Percentiles rank a stretch among this genome's conserved stretches.
Evolutionary conservation across 2,329 filamentous ascomycete species (phyloP).

Genomic region (Aureobasidium sp.): DNA sequence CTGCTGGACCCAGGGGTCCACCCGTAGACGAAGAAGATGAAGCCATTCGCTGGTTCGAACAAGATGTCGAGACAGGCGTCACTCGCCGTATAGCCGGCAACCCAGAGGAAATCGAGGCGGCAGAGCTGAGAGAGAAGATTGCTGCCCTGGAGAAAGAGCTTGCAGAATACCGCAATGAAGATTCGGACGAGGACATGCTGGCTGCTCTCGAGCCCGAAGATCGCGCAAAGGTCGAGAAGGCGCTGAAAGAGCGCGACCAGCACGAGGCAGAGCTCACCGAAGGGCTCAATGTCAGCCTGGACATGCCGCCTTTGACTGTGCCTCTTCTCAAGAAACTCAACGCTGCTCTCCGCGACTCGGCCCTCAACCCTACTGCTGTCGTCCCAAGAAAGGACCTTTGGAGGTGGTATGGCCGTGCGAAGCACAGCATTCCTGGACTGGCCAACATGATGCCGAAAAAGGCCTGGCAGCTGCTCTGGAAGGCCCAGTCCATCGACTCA

Average conservation of each 20-base stretch:
- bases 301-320: constrained; percentile 11
- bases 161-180: constrained; percentile 14
- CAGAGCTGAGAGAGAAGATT: constrained; percentile 18
- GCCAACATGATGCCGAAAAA: constrained; percentile 21
- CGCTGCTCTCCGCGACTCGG: constrained; percentile 7
- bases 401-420: constrained; percentile 27
- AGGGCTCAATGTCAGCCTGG: constrained; percentile 16
- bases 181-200: constrained; percentile 17
- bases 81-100: constrained; percentile 15
- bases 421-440: constrained; percentile 20
- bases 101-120: constrained; percentile 18
- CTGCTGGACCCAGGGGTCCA: too few species aligned
- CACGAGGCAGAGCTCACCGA: not conserved
- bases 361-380: constrained; percentile 3
- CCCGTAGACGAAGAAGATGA: constrained; percentile 11
- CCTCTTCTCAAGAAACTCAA: constrained; percentile 18
- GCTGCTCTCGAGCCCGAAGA: constrained; percentile 16
- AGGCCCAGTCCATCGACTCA: constrained; percentile 20
- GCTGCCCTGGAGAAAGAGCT: constrained; percentile 18
- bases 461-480: constrained; percentile 33
- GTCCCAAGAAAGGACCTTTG: constrained; percentile 22
- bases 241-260: constrained; percentile 11
- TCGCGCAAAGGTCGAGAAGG: constrained; percentile 14
- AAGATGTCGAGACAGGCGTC: constrained; percentile 19
- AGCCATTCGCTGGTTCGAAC: constrained; percentile 18